phyloP scores from a whole-genome alignment of 371 early-diverging fungal genomes.

The Parasitella parasitica region DNA sequence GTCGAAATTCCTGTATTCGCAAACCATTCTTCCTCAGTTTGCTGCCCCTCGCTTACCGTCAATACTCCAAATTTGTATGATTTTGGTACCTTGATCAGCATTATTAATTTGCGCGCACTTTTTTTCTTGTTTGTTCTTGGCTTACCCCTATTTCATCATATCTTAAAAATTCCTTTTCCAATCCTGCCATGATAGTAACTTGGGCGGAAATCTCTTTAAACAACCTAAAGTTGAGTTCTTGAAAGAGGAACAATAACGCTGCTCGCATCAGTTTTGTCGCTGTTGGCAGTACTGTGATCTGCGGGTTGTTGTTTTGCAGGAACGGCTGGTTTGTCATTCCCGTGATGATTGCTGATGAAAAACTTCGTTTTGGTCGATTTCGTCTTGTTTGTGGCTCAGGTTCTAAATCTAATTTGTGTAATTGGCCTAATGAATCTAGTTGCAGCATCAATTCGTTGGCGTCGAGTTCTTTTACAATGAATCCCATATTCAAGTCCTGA shows the following conservation, averaged over 20 bases:
- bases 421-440: constrained; percentile 10
- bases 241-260: constrained; percentile 13
- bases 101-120: neutral
- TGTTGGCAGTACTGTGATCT: neutral
- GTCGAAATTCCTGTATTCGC: constrained; percentile 60
- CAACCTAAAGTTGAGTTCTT: constrained; percentile 16
- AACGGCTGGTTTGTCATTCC: neutral
- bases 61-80: constrained; percentile 81
- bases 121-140: constrained; percentile 16
- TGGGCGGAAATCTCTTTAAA: constrained; percentile 33
- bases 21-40: constrained; percentile 78
- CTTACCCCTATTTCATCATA: constrained; percentile 55
- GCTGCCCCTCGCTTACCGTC: constrained; percentile 67
- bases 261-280: constrained; percentile 6
- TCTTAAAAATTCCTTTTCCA: constrained; percentile 55
- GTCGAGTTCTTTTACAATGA: constrained; percentile 13
- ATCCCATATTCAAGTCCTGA: constrained; percentile 12
- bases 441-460: constrained; percentile 13
- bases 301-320: neutral
- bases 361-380: constrained; percentile 9
- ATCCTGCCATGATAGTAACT: constrained; percentile 45
- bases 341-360: constrained; percentile 18
- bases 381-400: neutral
- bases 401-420: constrained; percentile 5
- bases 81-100: constrained; percentile 51